A percentile compares a stretch with the other conserved stretches of the same genome.
Conservation (phyloP, 768 basidiomycete species). For the Russula griseocarnosa region DNA sequence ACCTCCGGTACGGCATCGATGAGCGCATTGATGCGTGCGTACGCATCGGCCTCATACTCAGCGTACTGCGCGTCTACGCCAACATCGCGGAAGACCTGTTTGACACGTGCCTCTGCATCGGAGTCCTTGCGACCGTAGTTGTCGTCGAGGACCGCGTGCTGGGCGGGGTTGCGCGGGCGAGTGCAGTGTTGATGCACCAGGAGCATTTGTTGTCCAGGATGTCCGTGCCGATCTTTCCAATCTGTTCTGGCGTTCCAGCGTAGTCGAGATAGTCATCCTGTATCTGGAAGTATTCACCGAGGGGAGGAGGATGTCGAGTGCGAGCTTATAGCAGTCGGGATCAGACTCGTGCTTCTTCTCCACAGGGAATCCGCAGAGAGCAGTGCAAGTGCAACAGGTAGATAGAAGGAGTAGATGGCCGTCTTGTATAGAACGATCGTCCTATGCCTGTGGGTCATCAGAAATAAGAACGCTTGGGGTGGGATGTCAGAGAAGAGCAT, state of each 20-base stretch:
- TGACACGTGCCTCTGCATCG: constrained; percentile 55
- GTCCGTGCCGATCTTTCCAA: constrained; percentile 97
- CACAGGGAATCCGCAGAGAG: constrained; percentile 62
- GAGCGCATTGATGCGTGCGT: constrained; percentile 58
- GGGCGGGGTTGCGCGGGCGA: constrained; percentile 53
- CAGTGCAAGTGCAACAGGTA: constrained; percentile 94
- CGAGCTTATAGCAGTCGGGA: constrained; percentile 62
- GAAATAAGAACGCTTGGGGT: neutral
- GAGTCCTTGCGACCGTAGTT: constrained; percentile 63
- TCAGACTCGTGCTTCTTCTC: constrained; percentile 44
- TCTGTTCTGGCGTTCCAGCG: constrained; percentile 81
- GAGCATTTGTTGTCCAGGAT: constrained; percentile 99
- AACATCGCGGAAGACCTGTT: constrained; percentile 67
- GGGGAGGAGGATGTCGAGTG: constrained; percentile 74
- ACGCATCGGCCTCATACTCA: constrained; percentile 74
- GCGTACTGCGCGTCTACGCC: constrained; percentile 64
- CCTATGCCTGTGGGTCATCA: constrained; percentile 54
- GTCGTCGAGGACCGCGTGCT: constrained; percentile 56
- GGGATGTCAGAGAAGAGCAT: constrained; percentile 27
- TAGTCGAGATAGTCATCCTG: constrained; percentile 98
- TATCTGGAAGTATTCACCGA: constrained; percentile 98
- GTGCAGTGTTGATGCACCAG: constrained; percentile 90
- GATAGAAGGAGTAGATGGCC: constrained; percentile 97
- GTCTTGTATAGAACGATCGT: constrained; percentile 97
- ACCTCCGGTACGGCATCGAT: constrained; percentile 73